Percentiles rank a stretch among this genome's conserved stretches.
These are phyloP conservation scores for Sporothrix pallida DNA, from an alignment of 2,329 filamentous ascomycete species.

Conservation along the genomic window DNA sequence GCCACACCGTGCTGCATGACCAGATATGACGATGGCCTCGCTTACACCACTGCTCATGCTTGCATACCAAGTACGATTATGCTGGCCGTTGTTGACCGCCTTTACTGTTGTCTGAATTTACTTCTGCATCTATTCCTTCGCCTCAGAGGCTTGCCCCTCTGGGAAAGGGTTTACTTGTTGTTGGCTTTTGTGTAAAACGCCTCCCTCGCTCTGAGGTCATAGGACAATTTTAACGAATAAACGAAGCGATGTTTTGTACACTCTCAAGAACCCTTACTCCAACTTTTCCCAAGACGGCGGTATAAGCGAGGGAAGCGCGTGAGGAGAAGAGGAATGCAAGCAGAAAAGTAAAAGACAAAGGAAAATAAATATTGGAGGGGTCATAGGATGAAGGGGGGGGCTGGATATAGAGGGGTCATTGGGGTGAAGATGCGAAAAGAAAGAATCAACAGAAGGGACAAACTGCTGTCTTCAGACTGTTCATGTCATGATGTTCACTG, in stretches of 20 bases:
- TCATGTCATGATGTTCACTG: background rate
- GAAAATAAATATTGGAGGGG: background rate
- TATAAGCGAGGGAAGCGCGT: constrained; percentile 6
- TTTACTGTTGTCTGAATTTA: background rate
- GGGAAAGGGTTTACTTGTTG: constrained; percentile 3
- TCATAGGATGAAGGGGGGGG: background rate
- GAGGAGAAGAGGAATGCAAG: background rate
- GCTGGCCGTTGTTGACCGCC: too few species aligned
- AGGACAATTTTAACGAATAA: background rate
- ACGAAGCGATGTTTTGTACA: background rate
- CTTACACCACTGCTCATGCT: background rate
- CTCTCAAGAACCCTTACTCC: background rate
- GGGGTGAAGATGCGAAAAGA: background rate
- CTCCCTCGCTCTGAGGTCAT: constrained; percentile 16
- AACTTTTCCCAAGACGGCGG: constrained; percentile 20
- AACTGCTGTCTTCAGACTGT: background rate
- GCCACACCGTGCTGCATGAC: background rate
- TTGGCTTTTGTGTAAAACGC: background rate
- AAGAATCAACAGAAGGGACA: background rate
- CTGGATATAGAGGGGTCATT: background rate
- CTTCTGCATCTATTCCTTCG: background rate
- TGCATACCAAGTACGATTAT: background rate
- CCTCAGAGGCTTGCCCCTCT: background rate
- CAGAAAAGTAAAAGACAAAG: background rate
- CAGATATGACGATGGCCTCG: background rate